phyloP scores from a whole-genome alignment of 192 early-diverging fungal genomes.

The Cetraspora pellucida region DNA sequence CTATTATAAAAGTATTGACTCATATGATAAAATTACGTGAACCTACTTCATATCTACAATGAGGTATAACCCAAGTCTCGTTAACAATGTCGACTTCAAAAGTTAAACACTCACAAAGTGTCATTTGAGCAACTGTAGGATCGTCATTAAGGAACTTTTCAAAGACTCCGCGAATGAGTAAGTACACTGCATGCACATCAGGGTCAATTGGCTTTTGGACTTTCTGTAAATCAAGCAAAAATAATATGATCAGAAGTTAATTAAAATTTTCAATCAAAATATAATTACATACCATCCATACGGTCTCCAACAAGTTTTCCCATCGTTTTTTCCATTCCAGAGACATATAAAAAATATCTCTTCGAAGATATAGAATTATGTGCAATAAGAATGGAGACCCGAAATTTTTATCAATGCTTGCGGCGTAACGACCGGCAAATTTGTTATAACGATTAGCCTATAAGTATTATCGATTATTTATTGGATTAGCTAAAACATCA shows the following conservation, averaged over 20 bases:
- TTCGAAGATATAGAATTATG: constrained; percentile 44
- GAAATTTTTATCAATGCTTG: constrained; percentile 37
- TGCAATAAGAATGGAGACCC: constrained; percentile 45
- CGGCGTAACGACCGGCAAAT: constrained; percentile 46
- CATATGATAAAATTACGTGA: neutral
- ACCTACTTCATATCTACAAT: constrained; percentile 48
- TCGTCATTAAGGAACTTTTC: constrained; percentile 44
- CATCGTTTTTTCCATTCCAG: constrained; percentile 39
- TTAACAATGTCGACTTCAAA: constrained; percentile 40
- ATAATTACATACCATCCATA: constrained; percentile 38
- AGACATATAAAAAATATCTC: constrained; percentile 46
- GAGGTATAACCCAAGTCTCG: constrained; percentile 48
- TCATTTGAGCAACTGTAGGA: constrained; percentile 40
- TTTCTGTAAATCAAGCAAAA: constrained; percentile 26
- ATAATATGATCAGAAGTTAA: neutral
- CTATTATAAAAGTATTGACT: neutral
- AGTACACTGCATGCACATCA: constrained; percentile 42
- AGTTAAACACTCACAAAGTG: constrained; percentile 44
- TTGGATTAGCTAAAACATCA: neutral
- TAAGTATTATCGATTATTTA: neutral
- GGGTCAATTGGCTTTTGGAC: constrained; percentile 34
- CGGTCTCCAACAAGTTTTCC: constrained; percentile 39
- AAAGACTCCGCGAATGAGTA: constrained; percentile 43
- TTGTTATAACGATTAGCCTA: constrained; percentile 50
- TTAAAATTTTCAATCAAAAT: neutral